Conservation (phyloP, 768 basidiomycete genomes). For the Tylopilus intermedius region DNA sequence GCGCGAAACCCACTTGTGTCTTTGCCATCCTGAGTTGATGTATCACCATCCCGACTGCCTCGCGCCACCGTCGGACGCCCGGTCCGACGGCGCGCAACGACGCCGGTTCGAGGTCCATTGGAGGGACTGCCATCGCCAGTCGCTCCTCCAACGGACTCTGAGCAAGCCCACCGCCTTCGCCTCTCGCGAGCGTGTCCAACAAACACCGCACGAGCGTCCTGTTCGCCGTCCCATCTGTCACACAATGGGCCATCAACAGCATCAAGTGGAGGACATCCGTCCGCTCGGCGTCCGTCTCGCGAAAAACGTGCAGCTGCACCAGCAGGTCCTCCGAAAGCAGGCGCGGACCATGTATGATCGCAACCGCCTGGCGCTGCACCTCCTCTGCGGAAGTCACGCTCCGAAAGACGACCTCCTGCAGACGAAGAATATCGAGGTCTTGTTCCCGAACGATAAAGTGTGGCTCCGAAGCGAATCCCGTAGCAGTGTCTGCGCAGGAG, state of each 20-base stretch:
- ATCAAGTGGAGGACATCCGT: conserved; percentile 38
- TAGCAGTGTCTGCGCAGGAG: too few species aligned
- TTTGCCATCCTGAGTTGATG: conserved; percentile 29
- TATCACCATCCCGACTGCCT: conserved; percentile 39
- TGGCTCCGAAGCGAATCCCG: conserved; percentile 8
- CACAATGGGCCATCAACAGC: conserved; percentile 42
- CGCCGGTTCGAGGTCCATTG: conserved; percentile 34
- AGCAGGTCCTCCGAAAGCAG: conserved; percentile 41
- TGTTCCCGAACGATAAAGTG: conserved; percentile 41
- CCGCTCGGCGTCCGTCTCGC: conserved; percentile 29
- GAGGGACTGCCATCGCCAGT: conserved; percentile 37
- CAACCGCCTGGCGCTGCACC: conserved; percentile 27
- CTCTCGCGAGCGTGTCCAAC: conserved; percentile 36
- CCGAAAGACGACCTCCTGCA: conserved; percentile 38
- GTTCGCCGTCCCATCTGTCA: conserved; percentile 47
- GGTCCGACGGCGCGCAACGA: conserved; percentile 24
- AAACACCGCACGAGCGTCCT: conserved; percentile 40
- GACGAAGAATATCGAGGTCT: conserved; percentile 26
- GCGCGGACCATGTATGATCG: conserved; percentile 32
- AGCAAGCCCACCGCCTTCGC: not conserved
- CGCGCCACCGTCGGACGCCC: conserved; percentile 41
- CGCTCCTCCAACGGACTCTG: conserved; percentile 33
- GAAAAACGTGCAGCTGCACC: conserved; percentile 40
- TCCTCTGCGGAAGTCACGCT: conserved; percentile 33
- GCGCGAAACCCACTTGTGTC: conserved; percentile 30